Percentiles rank a stretch among this genome's conserved stretches.
phyloP scores from a whole-genome alignment of 2,329 filamentous ascomycete species.

The Cytospora piceae region DNA sequence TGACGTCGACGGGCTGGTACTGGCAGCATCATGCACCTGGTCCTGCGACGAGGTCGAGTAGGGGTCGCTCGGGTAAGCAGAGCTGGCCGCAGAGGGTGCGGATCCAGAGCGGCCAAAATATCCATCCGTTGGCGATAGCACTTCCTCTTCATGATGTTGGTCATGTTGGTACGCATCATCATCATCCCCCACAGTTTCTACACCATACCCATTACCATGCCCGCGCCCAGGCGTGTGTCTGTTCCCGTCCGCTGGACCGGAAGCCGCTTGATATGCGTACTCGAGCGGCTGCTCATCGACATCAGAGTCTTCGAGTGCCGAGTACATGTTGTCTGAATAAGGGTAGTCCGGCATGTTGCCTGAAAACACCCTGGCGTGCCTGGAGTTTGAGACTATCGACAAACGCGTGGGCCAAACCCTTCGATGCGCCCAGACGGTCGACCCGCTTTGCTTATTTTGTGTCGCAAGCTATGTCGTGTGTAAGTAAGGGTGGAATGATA shows the following conservation, averaged over 20 bases:
- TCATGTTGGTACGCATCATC: constrained; percentile 4
- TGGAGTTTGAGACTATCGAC: constrained; percentile 31
- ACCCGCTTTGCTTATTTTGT: constrained; percentile 25
- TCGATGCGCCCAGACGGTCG: constrained; percentile 9
- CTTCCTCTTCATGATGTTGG: constrained; percentile 34
- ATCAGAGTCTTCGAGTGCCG: constrained; percentile 38
- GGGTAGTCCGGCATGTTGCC: constrained; percentile 47
- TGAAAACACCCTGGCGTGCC: constrained; percentile 31
- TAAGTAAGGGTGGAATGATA: constrained; percentile 13
- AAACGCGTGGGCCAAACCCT: constrained; percentile 4
- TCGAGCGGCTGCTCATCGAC: constrained; percentile 31
- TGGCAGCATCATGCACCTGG: background rate
- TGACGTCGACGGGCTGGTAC: constrained; percentile 16
- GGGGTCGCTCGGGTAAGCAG: constrained; percentile 33
- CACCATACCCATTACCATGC: background rate
- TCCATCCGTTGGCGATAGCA: constrained; percentile 55
- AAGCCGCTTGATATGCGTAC: background rate
- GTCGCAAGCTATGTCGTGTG: constrained; percentile 15
- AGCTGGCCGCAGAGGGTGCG: background rate
- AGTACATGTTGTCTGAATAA: constrained; percentile 55
- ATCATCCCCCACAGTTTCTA: constrained; percentile 5
- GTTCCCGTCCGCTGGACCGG: constrained; percentile 17
- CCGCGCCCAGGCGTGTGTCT: constrained; percentile 16
- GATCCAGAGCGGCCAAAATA: constrained; percentile 48
- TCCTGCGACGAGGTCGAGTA: constrained; percentile 13